Conservation (phyloP, 108 stramenopile species). For the Conticribra weissflogii region DNA sequence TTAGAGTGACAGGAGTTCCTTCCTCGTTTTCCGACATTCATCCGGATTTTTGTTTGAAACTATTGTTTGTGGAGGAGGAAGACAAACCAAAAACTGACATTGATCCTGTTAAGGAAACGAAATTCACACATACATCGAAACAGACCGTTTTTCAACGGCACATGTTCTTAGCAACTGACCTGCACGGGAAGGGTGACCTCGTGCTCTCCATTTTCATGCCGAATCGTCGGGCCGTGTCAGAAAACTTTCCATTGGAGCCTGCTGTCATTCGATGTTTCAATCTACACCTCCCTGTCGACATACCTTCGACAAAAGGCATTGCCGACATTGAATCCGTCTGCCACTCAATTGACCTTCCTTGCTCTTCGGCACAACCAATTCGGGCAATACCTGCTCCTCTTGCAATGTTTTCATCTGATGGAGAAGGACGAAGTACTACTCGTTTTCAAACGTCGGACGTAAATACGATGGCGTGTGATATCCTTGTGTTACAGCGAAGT, state of each 20-base stretch:
- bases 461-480: slow-evolving; percentile 58
- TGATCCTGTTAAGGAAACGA: slow-evolving; percentile 3
- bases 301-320: not conserved
- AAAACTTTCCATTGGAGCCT: not conserved
- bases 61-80: slow-evolving; percentile 23
- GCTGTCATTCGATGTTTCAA: slow-evolving; percentile 37
- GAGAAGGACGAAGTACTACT: slow-evolving; percentile 1
- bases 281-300: slow-evolving; percentile 22
- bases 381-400: slow-evolving; percentile 56
- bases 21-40: slow-evolving; percentile 45
- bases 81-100: not conserved
- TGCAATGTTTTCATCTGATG: slow-evolving; percentile 31
- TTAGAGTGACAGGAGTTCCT: not conserved
- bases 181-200: slow-evolving; percentile 37
- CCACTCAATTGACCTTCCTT: slow-evolving; percentile 20
- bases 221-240: slow-evolving; percentile 7
- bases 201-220: slow-evolving; percentile 44
- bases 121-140: not conserved
- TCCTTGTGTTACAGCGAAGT: slow-evolving; percentile 46
- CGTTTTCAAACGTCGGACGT: slow-evolving; percentile 33
- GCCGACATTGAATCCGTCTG: slow-evolving; percentile 13
- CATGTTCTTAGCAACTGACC: slow-evolving; percentile 46
- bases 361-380: slow-evolving; percentile 22
- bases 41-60: slow-evolving; percentile 39
- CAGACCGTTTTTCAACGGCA: slow-evolving; percentile 6